A percentile compares a stretch with the other conserved stretches of the same genome.
phyloP scores from a whole-genome alignment of 2,329 filamentous ascomycete species.

The Claviceps humidiphila region DNA sequence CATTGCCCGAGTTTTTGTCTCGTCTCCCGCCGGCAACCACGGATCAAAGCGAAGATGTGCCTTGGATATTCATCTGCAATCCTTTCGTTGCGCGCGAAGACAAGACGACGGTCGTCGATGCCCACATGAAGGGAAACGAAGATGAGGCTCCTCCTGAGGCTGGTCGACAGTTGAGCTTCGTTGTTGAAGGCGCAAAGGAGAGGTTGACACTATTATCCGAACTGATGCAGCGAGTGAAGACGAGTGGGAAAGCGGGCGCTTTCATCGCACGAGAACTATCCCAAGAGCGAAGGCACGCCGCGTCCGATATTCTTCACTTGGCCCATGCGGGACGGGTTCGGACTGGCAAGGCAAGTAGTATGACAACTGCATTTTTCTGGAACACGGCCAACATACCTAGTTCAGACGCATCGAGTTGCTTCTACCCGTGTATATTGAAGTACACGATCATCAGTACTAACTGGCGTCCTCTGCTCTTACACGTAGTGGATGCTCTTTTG shows the following conservation, averaged over 20 bases:
- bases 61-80: slow-evolving; percentile 66
- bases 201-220: slow-evolving; percentile 31
- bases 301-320: slow-evolving; percentile 43
- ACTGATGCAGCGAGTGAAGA: slow-evolving; percentile 36
- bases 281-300: slow-evolving; percentile 33
- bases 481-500: slow-evolving; percentile 64
- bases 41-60: slow-evolving; percentile 26
- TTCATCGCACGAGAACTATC: slow-evolving; percentile 33
- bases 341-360: slow-evolving; percentile 46
- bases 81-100: slow-evolving; percentile 34
- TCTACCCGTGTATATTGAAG: background rate
- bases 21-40: slow-evolving; percentile 58
- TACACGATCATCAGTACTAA: background rate
- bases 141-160: slow-evolving; percentile 35
- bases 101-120: slow-evolving; percentile 20
- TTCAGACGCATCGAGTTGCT: background rate
- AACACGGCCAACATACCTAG: background rate
- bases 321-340: slow-evolving; percentile 46
- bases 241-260: slow-evolving; percentile 18
- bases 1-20: slow-evolving; percentile 48
- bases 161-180: slow-evolving; percentile 31
- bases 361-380: background rate
- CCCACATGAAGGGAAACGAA: slow-evolving; percentile 30
- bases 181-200: slow-evolving; percentile 39
- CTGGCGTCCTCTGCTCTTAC: background rate